phyloP scores from a whole-genome alignment of 164 flowering plant species.

The Warburgia ugandensis region DNA sequence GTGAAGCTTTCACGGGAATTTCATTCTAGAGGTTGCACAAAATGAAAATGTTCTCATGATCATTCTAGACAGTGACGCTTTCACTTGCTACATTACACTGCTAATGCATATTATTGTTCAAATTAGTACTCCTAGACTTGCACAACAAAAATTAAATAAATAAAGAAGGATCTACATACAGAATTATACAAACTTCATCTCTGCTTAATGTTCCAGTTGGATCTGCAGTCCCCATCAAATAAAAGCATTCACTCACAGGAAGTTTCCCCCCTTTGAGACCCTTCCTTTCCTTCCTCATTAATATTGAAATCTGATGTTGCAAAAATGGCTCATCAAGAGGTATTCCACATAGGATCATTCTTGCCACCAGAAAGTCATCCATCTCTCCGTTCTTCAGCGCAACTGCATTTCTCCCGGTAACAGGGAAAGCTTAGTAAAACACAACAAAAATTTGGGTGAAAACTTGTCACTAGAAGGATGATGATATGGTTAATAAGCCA shows the following conservation, averaged over 20 bases:
- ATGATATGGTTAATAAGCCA: too few relatives aligned
- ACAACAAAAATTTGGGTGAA: too few relatives aligned
- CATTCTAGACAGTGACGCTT: too few relatives aligned
- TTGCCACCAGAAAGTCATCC: slow-evolving; percentile 35
- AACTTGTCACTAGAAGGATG: too few relatives aligned
- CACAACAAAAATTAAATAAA: neutral
- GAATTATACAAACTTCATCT: slow-evolving; percentile 74
- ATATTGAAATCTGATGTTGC: slow-evolving; percentile 30
- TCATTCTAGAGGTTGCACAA: too few relatives aligned
- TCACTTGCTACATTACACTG: too few relatives aligned
- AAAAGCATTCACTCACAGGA: slow-evolving; percentile 48
- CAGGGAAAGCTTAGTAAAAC: neutral
- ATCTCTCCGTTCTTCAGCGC: slow-evolving; percentile 38
- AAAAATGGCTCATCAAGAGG: slow-evolving; percentile 76
- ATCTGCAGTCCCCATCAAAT: slow-evolving; percentile 84
- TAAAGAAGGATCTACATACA: slow-evolving; percentile 39
- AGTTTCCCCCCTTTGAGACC: slow-evolving; percentile 54
- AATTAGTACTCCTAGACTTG: neutral
- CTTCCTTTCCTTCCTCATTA: slow-evolving; percentile 38
- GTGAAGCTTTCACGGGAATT: too few relatives aligned
- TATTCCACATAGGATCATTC: slow-evolving; percentile 65
- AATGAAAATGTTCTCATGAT: too few relatives aligned
- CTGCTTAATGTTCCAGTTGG: slow-evolving; percentile 56
- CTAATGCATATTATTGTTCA: neutral
- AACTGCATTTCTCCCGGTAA: slow-evolving; percentile 28